phyloP scores from a whole-genome alignment of 495 filamentous ascomycete species.

The Penicillium egyptiacum region DNA sequence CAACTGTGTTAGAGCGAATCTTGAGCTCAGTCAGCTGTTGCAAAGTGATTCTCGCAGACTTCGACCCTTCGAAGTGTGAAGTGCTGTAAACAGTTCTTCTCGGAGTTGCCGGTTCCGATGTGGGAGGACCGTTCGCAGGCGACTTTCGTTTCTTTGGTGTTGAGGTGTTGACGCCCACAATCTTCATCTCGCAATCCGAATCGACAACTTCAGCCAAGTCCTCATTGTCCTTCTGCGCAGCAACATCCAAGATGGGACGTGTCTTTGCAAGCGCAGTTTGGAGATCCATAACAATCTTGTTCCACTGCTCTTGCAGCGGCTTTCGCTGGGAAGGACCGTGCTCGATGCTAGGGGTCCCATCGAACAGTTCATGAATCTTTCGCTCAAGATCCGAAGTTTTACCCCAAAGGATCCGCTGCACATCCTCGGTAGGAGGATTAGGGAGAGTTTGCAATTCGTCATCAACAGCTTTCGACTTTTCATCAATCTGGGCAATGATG shows the following conservation, averaged over 20 bases:
- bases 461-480: constrained; percentile 48
- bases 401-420: constrained; percentile 36
- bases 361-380: constrained; percentile 34
- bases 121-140: neutral
- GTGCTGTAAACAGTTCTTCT: neutral
- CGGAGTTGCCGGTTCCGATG: neutral
- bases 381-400: constrained; percentile 36
- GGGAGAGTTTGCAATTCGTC: constrained; percentile 51
- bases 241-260: constrained; percentile 29
- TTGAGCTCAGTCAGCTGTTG: constrained; percentile 36
- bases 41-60: constrained; percentile 27
- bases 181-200: constrained; percentile 32
- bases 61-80: neutral
- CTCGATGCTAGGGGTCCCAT: constrained; percentile 29
- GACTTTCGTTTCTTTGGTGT: constrained; percentile 24
- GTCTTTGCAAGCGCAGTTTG: constrained; percentile 34
- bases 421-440: constrained; percentile 50
- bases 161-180: neutral
- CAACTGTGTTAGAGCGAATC: constrained; percentile 38
- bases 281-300: constrained; percentile 37
- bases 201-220: constrained; percentile 15
- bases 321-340: constrained; percentile 8
- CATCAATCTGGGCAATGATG: constrained; percentile 57
- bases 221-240: constrained; percentile 5
- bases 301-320: constrained; percentile 41